Base-by-base conservation (phyloP, 768 basidiomycete species). In the Leccinellum luteum region DNA sequence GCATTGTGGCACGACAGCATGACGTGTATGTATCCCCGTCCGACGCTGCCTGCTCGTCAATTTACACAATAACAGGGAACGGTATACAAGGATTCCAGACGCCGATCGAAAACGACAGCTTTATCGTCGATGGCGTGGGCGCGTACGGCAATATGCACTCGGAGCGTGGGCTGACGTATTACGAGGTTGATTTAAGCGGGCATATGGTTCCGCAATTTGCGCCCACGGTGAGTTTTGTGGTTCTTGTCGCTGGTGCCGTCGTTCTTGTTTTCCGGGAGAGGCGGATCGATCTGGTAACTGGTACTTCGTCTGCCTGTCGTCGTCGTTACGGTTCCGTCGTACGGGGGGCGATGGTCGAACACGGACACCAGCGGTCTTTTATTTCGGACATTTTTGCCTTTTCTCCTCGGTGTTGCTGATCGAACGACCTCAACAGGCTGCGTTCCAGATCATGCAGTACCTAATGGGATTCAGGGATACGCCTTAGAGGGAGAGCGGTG, bases 141-240 rank as follows among this genome's bases (percentile, higher is more conserved):
- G 79, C 88, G 3, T 75, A 84, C 27, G 89, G 89, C 0, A 86
- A 73, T 2, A 74, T 80, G 57, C 88, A 90, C 58, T 74, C 77
- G 15, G 90, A 91, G 65, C 82, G 89, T 38, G 82, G 83, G 14
- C 68, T 90, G 62, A 84, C 87, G 0, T 90, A 84, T 60, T 75
- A 79, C 30, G 89, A 92, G 64, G 81, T 92, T 19, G 76, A 63
- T 23, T 78, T 89, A 7, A 85, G 84, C 60, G 90, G 89, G 17
- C 89, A 91, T 61, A 90, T 90, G 88, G 70, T 89, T 2, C 87
- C 87, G 5, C 83, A 85, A 71, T 88, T 82, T 67, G 81, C 85
- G 17, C 86, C 86, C 2, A 67, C 72, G 65, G 86, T 84, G 63
- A 67, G 83, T 72, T 17, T n/a, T n/a, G 35, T 17, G 35, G 17